Percentiles rank a stretch among this genome's conserved stretches.
Evolutionary conservation across 148 eudicot species (phyloP).

Genomic region (Salicornia ramosissima): DNA sequence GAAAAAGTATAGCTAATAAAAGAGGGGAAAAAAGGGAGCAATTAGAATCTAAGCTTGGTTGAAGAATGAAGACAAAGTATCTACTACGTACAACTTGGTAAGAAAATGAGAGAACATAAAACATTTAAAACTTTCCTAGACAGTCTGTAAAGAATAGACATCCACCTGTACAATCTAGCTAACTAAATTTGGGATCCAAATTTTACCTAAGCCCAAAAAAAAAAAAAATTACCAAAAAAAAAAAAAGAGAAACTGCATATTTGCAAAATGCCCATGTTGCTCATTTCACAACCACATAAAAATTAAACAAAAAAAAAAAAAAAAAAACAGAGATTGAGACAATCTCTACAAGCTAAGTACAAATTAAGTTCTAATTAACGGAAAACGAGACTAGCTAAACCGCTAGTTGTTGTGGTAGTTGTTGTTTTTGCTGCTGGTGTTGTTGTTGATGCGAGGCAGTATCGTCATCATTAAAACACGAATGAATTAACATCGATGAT

Average conservation of each 20-base stretch:
- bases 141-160: constrained; percentile 30
- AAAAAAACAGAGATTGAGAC: constrained; percentile 2
- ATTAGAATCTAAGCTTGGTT: constrained; percentile 21
- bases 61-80: constrained; percentile 26
- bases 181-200: constrained; percentile 16
- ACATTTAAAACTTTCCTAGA: constrained; percentile 13
- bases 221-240: background rate
- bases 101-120: constrained; percentile 21
- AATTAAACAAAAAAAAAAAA: constrained; percentile 8
- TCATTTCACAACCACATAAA: constrained; percentile 26
- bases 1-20: background rate
- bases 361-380: constrained; percentile 11
- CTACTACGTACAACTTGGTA: constrained; percentile 19
- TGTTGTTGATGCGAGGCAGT: constrained; percentile 29
- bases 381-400: constrained; percentile 6
- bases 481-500: constrained; percentile 22
- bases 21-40: background rate
- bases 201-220: constrained; percentile 8
- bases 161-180: constrained; percentile 11
- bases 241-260: background rate
- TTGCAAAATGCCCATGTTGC: constrained; percentile 24
- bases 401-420: constrained; percentile 27
- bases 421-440: constrained; percentile 30
- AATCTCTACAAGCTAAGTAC: constrained; percentile 19
- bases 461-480: constrained; percentile 34